Evolutionary conservation across 345 rosid species (phyloP), one percentile per base, ranked within the genome.

Genomic region (Eucalyptus regnans): DNA sequence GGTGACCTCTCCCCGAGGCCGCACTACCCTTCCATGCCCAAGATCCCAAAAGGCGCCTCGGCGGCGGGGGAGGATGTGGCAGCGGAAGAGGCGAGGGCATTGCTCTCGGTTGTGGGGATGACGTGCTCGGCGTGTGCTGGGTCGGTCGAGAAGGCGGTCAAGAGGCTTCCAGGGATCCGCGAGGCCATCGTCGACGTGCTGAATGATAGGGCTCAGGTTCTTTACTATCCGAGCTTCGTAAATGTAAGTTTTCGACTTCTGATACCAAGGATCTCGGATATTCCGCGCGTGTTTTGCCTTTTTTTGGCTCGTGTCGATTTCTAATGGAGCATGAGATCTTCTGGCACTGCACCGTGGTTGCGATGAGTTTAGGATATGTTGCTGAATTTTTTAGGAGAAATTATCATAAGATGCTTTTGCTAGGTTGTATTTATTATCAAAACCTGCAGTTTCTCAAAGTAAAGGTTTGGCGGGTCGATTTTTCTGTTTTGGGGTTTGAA

Each of bases 41-140:
- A 93, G 89, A 95, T 93, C 89, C 95, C 97, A 0, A 94, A 50
- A 89, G 97, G 96, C 5, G 92, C 92, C 18, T 91, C 94, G 76
- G 91, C 49, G 33, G 88, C 54, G 27, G 91, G 89, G 76, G 87
- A 92, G 54, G 83, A 88, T 22, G 62, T 91, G 50, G 84, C 79
- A n/a, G 89, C 56, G 27, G 90, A 84, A 81, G 90, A 92, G 89
- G 89, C 93, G 51, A 94, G 90, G 88, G 98, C 95, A 29, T 89
- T 94, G 71, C 95, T 96, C 46, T 91, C 93, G 8, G 99, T 97
- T 7, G n/a, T 86, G 8, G 99, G 99, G 86, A 95, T 97, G 99
- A 94, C 96, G 1, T 96, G 97, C 89, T 93, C 99, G 5, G 99
- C 99, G 50, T 97, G 99, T 81, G 98, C 99, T 12, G 99, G 97